Evolutionary conservation across 345 rosid genomes (phyloP), one percentile per base, ranked within the genome.

Genomic region (Luvunga scandens): DNA sequence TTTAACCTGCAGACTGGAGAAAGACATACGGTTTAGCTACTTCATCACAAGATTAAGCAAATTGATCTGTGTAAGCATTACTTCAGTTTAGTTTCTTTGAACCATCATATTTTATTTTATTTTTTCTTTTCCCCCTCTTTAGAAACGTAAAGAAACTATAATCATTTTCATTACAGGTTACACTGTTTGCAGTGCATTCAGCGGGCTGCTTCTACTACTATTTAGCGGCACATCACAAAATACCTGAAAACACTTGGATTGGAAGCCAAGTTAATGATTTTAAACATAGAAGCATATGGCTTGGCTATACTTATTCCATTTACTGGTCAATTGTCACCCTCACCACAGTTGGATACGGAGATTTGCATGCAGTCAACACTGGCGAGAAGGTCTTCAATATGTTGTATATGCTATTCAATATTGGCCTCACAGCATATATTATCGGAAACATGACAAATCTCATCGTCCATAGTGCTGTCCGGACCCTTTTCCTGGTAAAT

Each of bases 361-460:
- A 95, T 79, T 71, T 95, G 74, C 93, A 89, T 65, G 92, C 98
- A 0, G 84, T 92, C 5, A 93, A 95, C 63, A 82, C 85, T 0
- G 87, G 80, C 64, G 98, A 93, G 87, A 87, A 95, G 85, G 27
- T 86, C n/a, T 95, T 93, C 75, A 93, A 90, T 75, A 87, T 89
- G 89, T 25, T 87, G 42, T 93, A 95, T 79, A 93, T 95, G 99
- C 86, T 93, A 33, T 92, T 90, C 89, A 95, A 95, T 85, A 93
- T 93, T 67, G 94, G 95, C 27, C 97, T 95, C 84, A 85, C 93
- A 0, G 91, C 99, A 69, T 95, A 93, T 73, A 84, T 93, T 62
- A 95, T 93, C 21, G 98, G 97, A 73, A 93, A 90, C 94, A 95
- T 93, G 97, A 93, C 98, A 59, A 93, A 89, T 81, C 98, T 95